phyloP scores from a whole-genome alignment of 2,329 filamentous ascomycete species.

The Calonectria montana region DNA sequence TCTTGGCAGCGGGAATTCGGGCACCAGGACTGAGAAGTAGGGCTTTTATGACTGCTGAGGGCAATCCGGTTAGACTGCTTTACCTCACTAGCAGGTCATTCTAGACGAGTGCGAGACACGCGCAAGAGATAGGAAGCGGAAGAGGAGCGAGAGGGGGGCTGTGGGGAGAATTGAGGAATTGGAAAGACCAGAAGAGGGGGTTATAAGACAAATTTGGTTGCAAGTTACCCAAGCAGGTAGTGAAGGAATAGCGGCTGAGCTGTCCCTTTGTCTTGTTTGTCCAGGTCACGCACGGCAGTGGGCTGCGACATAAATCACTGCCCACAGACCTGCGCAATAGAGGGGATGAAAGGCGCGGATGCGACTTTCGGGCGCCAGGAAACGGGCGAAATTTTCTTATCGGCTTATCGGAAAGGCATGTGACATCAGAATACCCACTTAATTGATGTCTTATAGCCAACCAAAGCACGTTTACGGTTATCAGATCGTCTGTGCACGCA shows the following conservation, averaged over 20 bases:
- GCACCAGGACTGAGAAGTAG: conserved; percentile 8
- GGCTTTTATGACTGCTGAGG: not conserved
- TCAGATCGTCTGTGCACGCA: conserved; percentile 41
- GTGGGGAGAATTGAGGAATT: conserved; percentile 1
- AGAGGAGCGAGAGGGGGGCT: conserved; percentile 4
- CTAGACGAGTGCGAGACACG: conserved; percentile 11
- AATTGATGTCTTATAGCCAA: conserved; percentile 19
- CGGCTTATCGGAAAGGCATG: conserved; percentile 34
- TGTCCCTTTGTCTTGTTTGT: conserved; percentile 3
- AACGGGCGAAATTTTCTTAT: conserved; percentile 41
- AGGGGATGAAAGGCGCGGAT: conserved; percentile 19
- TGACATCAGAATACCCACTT: conserved; percentile 39
- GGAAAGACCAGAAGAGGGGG: conserved; percentile 16
- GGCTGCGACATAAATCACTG: conserved; percentile 28
- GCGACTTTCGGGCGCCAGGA: conserved; percentile 20
- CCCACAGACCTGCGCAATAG: conserved; percentile 20
- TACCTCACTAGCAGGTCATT: conserved; percentile 19
- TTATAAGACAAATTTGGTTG: conserved; percentile 11
- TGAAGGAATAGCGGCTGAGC: conserved; percentile 1
- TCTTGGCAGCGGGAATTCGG: not conserved
- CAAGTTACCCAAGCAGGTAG: not conserved
- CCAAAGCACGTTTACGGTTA: conserved; percentile 21
- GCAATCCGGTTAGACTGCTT: not conserved
- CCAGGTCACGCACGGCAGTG: conserved; percentile 20
- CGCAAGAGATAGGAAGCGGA: not conserved